A percentile compares a stretch with the other conserved stretches of the same genome.
phyloP scores from a whole-genome alignment of 2,329 filamentous ascomycete genomes.

The Colletotrichum sp. region DNA sequence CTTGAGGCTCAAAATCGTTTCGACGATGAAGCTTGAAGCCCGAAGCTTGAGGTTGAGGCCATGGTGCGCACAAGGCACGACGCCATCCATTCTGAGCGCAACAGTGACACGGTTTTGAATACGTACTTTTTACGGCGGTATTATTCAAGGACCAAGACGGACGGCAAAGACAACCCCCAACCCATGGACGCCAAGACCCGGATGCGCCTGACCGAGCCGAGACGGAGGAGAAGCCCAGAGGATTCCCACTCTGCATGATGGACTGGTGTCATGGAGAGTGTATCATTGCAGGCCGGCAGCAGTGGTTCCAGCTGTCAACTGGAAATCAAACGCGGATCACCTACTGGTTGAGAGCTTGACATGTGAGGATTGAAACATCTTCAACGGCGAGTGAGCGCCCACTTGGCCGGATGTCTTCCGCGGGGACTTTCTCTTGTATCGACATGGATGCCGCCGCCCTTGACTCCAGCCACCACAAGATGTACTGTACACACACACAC shows the following conservation, averaged over 20 bases:
- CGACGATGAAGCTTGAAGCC: not conserved
- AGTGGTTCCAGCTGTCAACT: constrained; percentile 2
- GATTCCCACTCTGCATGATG: not conserved
- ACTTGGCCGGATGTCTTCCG: constrained; percentile 12
- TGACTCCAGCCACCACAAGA: not conserved
- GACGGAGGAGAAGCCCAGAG: not conserved
- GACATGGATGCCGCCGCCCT: not conserved
- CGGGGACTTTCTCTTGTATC: not conserved
- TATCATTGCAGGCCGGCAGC: not conserved
- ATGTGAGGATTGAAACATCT: constrained; percentile 13
- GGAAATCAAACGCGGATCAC: constrained; percentile 12
- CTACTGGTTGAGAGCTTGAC: not conserved
- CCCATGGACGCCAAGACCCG: not conserved
- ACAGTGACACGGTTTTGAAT: not conserved
- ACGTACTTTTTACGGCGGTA: not conserved
- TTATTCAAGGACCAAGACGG: not conserved
- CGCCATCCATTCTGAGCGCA: not conserved
- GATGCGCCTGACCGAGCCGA: not conserved
- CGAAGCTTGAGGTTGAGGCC: not conserved
- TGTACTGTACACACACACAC: not conserved
- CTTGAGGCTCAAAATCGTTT: constrained; percentile 11
- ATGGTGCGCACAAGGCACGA: not conserved
- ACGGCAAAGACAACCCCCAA: not conserved
- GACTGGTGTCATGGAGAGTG: not conserved
- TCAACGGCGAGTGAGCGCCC: not conserved